Evolutionary conservation across 352 stramenopile genomes (phyloP).

Genomic region (Phytophthora sansomeana): DNA sequence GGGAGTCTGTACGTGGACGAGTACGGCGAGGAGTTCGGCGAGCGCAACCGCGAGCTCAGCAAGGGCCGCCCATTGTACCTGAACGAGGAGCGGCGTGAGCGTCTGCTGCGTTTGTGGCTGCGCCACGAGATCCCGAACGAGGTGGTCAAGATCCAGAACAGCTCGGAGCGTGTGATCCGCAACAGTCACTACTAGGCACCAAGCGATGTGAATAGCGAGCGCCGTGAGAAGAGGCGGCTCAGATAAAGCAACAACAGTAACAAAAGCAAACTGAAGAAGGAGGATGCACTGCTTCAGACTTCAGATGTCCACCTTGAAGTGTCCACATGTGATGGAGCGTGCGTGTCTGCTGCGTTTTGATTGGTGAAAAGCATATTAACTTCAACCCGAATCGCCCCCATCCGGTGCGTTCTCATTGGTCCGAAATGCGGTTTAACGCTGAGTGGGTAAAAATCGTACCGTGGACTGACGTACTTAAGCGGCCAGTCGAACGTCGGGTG

Average conservation of each 20-base stretch:
- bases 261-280: conserved; percentile 21
- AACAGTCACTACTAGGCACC: conserved; percentile 85
- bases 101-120: conserved; percentile 78
- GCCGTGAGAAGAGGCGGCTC: conserved; percentile 1
- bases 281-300: neutral
- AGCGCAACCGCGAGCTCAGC: conserved; percentile 82
- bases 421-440: conserved; percentile 13
- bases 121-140: conserved; percentile 88
- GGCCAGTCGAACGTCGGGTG: conserved; percentile 31
- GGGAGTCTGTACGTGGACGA: conserved; percentile 89
- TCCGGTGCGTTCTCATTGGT: conserved; percentile 1
- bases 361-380: neutral
- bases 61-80: conserved; percentile 86
- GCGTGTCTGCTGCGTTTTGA: neutral
- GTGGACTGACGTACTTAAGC: conserved; percentile 28
- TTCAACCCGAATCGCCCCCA: conserved; percentile 8
- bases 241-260: conserved; percentile 18
- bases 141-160: conserved; percentile 91
- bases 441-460: conserved; percentile 29
- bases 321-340: conserved; percentile 9
- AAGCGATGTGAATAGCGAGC: conserved; percentile 26
- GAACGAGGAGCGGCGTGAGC: conserved; percentile 73
- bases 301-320: conserved; percentile 21
- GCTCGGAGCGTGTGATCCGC: conserved; percentile 87
- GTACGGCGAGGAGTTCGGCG: conserved; percentile 89